Evolutionary conservation across 2,329 filamentous ascomycete species (phyloP).

Genomic region (Colletotrichum aenigma): DNA sequence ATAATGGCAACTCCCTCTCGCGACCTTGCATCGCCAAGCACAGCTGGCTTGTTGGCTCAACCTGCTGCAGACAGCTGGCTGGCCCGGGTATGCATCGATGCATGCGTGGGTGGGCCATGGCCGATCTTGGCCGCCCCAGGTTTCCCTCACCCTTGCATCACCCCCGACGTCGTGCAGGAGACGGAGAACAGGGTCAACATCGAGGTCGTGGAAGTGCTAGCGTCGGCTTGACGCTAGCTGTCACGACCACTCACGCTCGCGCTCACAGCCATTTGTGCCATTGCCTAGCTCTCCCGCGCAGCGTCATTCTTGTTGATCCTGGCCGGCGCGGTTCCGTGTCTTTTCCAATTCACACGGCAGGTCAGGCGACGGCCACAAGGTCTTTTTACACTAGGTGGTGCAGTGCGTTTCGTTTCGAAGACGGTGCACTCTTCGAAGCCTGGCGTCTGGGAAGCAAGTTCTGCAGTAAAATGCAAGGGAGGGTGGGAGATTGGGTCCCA

Average conservation of each 20-base stretch:
- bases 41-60: background rate
- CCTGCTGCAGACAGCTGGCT: background rate
- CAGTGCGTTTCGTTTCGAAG: background rate
- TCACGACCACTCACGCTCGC: background rate
- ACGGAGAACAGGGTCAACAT: background rate
- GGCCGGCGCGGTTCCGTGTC: background rate
- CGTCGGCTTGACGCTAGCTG: background rate
- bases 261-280: background rate
- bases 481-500: background rate
- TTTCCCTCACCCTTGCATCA: slow-evolving; percentile 11
- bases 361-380: background rate
- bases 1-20: background rate
- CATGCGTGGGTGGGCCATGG: slow-evolving; percentile 5
- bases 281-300: background rate
- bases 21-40: slow-evolving; percentile 13
- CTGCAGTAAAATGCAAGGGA: background rate
- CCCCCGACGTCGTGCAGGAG: slow-evolving; percentile 6
- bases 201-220: background rate
- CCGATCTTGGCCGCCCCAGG: slow-evolving; percentile 20
- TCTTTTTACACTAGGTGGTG: background rate
- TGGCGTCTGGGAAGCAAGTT: background rate
- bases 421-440: background rate
- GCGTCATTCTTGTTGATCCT: background rate
- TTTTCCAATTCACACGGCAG: background rate
- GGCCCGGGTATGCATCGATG: background rate